Percentiles rank a stretch among this genome's conserved stretches.
Evolutionary conservation across 768 basidiomycete genomes (phyloP).

Genomic region (Inosperma sp.): DNA sequence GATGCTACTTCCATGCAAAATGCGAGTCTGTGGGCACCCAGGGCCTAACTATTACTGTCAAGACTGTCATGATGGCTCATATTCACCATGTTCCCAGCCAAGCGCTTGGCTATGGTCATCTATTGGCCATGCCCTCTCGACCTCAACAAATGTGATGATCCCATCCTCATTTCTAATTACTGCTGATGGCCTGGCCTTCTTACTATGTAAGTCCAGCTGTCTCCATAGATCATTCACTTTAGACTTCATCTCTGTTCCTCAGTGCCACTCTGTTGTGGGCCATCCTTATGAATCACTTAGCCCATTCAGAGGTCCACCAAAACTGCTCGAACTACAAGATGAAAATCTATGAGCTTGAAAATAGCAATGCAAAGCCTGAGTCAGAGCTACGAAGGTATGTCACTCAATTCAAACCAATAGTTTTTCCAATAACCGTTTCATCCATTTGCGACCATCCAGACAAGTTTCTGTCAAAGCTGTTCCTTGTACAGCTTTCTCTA

Average conservation of each 20-base stretch:
- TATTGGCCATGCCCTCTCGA: too few relatives aligned
- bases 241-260: slow-evolving; percentile 67
- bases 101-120: too few relatives aligned
- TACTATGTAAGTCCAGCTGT: too few relatives aligned
- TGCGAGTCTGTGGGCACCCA: too few relatives aligned
- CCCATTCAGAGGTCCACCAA: slow-evolving; percentile 72
- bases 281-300: slow-evolving; percentile 76
- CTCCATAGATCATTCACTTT: slow-evolving; percentile 10
- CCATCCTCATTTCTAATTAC: too few relatives aligned
- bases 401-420: slow-evolving; percentile 10
- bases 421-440: slow-evolving; percentile 13
- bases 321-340: slow-evolving; percentile 54
- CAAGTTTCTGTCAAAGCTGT: slow-evolving; percentile 37
- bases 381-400: slow-evolving; percentile 69
- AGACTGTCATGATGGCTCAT: too few relatives aligned
- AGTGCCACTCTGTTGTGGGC: slow-evolving; percentile 77
- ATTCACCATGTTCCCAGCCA: too few relatives aligned
- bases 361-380: slow-evolving; percentile 55
- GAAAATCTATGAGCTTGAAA: slow-evolving; percentile 63
- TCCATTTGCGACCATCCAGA: slow-evolving; percentile 33
- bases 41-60: too few relatives aligned
- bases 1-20: too few relatives aligned
- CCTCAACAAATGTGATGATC: too few relatives aligned
- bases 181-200: too few relatives aligned
- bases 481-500: slow-evolving; percentile 25